Evolutionary conservation across 225 moss, liverwort and hornwort species (phyloP), one percentile per base, ranked within the genome.

Genomic region (Takakia lepidozioides): DNA sequence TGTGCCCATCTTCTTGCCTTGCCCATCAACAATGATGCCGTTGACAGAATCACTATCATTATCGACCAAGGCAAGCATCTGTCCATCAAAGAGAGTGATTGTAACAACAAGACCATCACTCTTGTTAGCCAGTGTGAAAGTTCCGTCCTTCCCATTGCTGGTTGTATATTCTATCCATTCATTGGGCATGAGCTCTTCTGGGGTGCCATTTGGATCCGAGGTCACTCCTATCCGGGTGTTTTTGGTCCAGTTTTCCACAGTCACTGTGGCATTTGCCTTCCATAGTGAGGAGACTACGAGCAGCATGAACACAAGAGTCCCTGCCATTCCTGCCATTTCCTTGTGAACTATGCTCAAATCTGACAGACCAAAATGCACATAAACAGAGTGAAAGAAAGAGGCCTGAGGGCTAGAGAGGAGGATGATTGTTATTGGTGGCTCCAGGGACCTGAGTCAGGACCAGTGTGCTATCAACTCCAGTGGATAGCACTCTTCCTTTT

Each of bases 81-180:
- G 57, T n/a, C 71, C 57, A 13, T 71, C 57, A 17, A 34, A 28
- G 1, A 76, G 60, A 0, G 43, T 10, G 45, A 67, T 9, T 7
- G 76, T 71, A 38, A 71, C 63, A 27, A 67, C 41, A 10, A 59
- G 53, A 1, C 56, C 53, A 38, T 71, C 67, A 51, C 58, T 67
- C 7, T 36, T 4, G 36, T 67, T 71, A 9, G 60, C 57, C 51
- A 71, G 36, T 4, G 71, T 60, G 60, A 76, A 71, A 32, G 66
- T 29, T 26, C 71, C 71, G 28, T 52, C 56, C 43, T 46, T 44
- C 13, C 70, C 56, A 25, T 67, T 59, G 56, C 50, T 32, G 16
- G 71, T 63, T 8, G 69, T 75, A 22, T 66, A 76, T 22, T 59
- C 38, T 46, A 76, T 60, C 66, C 71, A 76, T 19, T 60, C 46